phyloP scores from a whole-genome alignment of 495 filamentous ascomycete genomes.

The Aspergillus baeticus region DNA sequence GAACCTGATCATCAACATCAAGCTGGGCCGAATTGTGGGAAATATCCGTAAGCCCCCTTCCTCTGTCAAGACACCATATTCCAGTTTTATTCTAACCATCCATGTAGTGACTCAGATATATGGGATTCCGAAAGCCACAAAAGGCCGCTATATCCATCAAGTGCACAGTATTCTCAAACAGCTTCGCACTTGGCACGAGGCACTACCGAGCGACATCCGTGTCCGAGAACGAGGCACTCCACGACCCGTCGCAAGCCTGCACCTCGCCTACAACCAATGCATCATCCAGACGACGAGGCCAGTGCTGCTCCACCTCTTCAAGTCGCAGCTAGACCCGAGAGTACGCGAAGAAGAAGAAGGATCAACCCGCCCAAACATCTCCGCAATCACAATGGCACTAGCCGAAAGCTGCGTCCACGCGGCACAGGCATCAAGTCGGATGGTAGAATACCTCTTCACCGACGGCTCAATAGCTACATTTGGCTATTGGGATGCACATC shows the following conservation, averaged over 20 bases:
- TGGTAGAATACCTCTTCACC: slow-evolving; percentile 23
- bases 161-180: slow-evolving; percentile 26
- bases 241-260: slow-evolving; percentile 23
- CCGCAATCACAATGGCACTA: slow-evolving; percentile 21
- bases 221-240: slow-evolving; percentile 12
- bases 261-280: slow-evolving; percentile 29
- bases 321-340: slow-evolving; percentile 18
- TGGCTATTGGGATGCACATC: slow-evolving; percentile 30
- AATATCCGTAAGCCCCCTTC: slow-evolving; percentile 14
- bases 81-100: not conserved
- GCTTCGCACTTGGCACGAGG: slow-evolving; percentile 22
- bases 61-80: not conserved
- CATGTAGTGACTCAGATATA: slow-evolving; percentile 26
- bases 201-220: slow-evolving; percentile 18
- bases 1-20: slow-evolving; percentile 23
- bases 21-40: slow-evolving; percentile 24
- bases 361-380: slow-evolving; percentile 3
- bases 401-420: slow-evolving; percentile 31
- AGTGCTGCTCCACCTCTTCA: slow-evolving; percentile 28
- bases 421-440: slow-evolving; percentile 21
- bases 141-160: slow-evolving; percentile 23
- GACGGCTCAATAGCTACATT: slow-evolving; percentile 26
- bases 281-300: slow-evolving; percentile 27
- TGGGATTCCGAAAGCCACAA: slow-evolving; percentile 16
- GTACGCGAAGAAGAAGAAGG: slow-evolving; percentile 1